Percentiles rank a stretch among this genome's conserved stretches.
These are phyloP conservation scores for Cicer cuneatum DNA, from an alignment of 306 rosid species.

Conservation along the genomic window DNA sequence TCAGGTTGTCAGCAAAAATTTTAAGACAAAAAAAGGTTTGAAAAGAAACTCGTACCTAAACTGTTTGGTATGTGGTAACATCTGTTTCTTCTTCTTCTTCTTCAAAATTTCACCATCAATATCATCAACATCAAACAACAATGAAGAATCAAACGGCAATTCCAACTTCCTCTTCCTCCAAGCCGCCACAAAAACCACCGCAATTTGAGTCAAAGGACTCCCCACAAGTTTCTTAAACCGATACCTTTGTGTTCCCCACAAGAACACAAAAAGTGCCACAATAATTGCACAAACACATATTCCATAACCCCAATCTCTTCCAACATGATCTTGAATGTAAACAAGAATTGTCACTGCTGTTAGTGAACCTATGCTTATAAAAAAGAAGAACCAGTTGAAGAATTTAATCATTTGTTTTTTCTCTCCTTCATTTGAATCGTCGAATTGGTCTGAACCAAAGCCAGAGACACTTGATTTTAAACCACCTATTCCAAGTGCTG, in stretches of 20 bases:
- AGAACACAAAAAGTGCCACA: slow-evolving; percentile 59
- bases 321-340: slow-evolving; percentile 74
- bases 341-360: slow-evolving; percentile 80
- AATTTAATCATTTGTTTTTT: slow-evolving; percentile 60
- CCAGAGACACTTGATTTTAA: slow-evolving; percentile 88
- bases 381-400: slow-evolving; percentile 94
- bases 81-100: slow-evolving; percentile 66
- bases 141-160: slow-evolving; percentile 60
- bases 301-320: slow-evolving; percentile 90
- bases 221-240: slow-evolving; percentile 79
- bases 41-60: slow-evolving; percentile 58
- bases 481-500: slow-evolving; percentile 88
- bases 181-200: slow-evolving; percentile 68
- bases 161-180: slow-evolving; percentile 69
- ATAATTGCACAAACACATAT: slow-evolving; percentile 68
- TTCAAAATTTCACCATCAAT: slow-evolving; percentile 36
- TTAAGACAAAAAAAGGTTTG: not conserved
- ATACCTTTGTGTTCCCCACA: slow-evolving; percentile 70
- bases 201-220: slow-evolving; percentile 84
- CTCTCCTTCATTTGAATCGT: slow-evolving; percentile 63
- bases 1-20: not conserved
- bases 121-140: slow-evolving; percentile 62
- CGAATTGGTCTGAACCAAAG: slow-evolving; percentile 88
- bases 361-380: slow-evolving; percentile 82
- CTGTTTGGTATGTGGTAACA: slow-evolving; percentile 68